phyloP scores from a whole-genome alignment of 495 filamentous ascomycete genomes.

The Annulohypoxylon moriforme region DNA sequence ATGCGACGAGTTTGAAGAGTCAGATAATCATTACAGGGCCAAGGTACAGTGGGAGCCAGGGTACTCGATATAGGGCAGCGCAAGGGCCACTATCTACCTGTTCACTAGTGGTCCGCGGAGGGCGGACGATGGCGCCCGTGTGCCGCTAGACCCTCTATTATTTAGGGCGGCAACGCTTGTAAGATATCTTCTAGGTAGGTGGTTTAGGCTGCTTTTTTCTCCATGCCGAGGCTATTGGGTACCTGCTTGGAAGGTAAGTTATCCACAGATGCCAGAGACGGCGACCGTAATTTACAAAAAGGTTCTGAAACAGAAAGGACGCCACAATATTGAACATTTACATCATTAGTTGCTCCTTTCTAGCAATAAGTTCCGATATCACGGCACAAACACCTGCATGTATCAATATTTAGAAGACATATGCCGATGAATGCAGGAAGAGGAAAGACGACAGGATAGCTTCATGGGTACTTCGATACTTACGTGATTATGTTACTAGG shows the following conservation, averaged over 20 bases:
- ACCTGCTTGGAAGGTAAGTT: no score
- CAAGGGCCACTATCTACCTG: not conserved
- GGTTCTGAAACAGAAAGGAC: not conserved
- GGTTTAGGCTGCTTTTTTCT: not conserved
- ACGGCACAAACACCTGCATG: not conserved
- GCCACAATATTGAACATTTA: conserved; percentile 7
- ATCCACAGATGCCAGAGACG: no score
- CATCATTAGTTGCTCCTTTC: not conserved
- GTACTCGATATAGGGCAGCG: not conserved
- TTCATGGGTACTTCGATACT: not conserved
- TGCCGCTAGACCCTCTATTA: not conserved
- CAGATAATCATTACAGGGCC: not conserved
- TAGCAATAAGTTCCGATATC: not conserved
- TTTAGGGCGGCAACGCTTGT: not conserved
- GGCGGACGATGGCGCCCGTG: not conserved
- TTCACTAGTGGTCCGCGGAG: not conserved
- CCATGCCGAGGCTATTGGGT: no score
- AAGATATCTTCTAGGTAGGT: no score
- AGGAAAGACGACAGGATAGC: not conserved
- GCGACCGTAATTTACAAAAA: not conserved
- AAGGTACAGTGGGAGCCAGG: not conserved
- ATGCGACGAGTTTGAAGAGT: not conserved
- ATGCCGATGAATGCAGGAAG: not conserved
- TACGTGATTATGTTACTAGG: not conserved
- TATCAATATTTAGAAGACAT: conserved; percentile 6